phyloP scores from a whole-genome alignment of 345 rosid species.

The Durio zibethinus region DNA sequence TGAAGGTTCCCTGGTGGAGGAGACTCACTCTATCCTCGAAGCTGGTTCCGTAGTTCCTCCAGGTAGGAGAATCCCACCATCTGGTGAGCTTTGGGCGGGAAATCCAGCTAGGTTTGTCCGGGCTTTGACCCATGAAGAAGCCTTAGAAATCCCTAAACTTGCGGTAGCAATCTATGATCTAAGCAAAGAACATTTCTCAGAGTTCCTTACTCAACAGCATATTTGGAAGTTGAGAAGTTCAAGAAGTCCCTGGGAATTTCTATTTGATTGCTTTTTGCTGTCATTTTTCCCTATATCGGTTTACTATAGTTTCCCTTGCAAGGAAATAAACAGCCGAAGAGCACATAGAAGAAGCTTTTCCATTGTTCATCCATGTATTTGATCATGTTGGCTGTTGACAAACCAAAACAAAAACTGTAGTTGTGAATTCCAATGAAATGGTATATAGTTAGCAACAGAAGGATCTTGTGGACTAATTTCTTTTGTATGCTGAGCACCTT shows the following conservation, averaged over 20 bases:
- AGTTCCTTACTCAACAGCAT: slow-evolving; percentile 80
- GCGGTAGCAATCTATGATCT: slow-evolving; percentile 90
- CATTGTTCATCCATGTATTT: slow-evolving; percentile 16
- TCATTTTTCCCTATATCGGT: slow-evolving; percentile 21
- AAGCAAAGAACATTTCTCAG: slow-evolving; percentile 69
- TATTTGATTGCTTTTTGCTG: slow-evolving; percentile 32
- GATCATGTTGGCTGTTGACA: slow-evolving; percentile 22
- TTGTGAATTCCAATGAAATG: slow-evolving; percentile 18
- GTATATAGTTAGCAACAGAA: slow-evolving; percentile 14
- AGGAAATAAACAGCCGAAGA: slow-evolving; percentile 62
- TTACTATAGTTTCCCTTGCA: slow-evolving; percentile 29
- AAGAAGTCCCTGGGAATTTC: slow-evolving; percentile 70
- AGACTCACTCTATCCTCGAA: slow-evolving; percentile 85
- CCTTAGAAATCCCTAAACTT: slow-evolving; percentile 88
- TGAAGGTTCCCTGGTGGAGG: slow-evolving; percentile 98
- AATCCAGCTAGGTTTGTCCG: slow-evolving; percentile 92
- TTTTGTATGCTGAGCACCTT: background rate
- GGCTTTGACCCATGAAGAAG: slow-evolving; percentile 83
- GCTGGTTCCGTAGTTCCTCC: slow-evolving; percentile 97
- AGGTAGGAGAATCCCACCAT: slow-evolving; percentile 93
- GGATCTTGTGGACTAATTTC: background rate
- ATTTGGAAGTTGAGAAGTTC: slow-evolving; percentile 93
- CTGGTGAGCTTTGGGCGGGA: slow-evolving; percentile 98
- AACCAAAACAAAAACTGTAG: background rate
- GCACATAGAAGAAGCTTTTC: slow-evolving; percentile 34